Evolutionary conservation across 176 grass and related monocot genomes (phyloP), one percentile per base, ranked within the genome.

Genomic region (Olyra latifolia): DNA sequence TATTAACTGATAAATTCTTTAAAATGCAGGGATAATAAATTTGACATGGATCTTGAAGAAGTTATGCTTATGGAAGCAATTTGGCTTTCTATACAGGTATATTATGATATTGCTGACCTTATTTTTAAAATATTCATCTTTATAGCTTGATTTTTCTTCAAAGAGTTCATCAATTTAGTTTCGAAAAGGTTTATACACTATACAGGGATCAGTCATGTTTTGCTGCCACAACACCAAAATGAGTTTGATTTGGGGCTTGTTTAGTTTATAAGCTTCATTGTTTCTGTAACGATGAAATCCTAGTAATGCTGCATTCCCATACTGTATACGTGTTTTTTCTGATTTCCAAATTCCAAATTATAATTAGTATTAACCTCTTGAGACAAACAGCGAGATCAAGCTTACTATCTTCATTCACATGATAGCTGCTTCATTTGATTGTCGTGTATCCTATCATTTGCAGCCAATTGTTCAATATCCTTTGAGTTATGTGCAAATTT

Each of bases 41-140:
- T 91, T 59, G 91, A 92, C 50, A 79, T 98, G 83, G 95, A 98
- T 72, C 88, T 93, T 70, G 95, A 98, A 79, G 92, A 98, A 83
- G 92, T 94, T 76, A 94, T 94, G 92, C 79, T 98, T 87, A 90
- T 94, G 90, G 86, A 98, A 86, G 95, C 95, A 80, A 91, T 98
- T 83, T 94, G 95, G 95, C 92, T 94, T 70, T 98, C 95, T 61
- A 32, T 98, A 62, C 92, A 92, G 84, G 94, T 97, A 70, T 40
- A 70, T 89, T n/a, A 77, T 48, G 10, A 57, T 89, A 44, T 85
- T 85, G 13, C 4, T 58, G 8, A 59, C 24, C 54, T 10, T 25
- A 38, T 19, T 45, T 62, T 29, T 58, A 46, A 64, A 55, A 3
- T 11, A 11, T 27, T 45, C 8, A 56, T 77, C 7, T 32, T 8